These are phyloP conservation scores for Purshia tridentata DNA, from an alignment of 306 rosid genomes.

Conservation along the genomic window DNA sequence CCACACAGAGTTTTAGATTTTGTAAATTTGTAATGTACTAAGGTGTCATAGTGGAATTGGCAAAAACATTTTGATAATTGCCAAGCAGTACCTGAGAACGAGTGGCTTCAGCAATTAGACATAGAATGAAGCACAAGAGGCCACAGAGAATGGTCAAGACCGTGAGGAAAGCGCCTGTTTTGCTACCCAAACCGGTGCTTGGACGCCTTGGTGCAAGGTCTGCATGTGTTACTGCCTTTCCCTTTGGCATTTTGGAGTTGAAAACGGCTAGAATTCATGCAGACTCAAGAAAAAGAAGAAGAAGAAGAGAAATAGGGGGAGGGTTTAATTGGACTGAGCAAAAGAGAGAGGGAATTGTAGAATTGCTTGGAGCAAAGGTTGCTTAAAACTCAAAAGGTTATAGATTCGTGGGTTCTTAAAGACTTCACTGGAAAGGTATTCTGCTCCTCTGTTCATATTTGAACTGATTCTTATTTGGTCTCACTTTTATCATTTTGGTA, in stretches of 20 bases:
- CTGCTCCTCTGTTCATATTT: constrained; percentile 14
- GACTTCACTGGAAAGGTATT: constrained; percentile 30
- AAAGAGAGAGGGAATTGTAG: constrained; percentile 38
- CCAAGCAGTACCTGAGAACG: constrained; percentile 69
- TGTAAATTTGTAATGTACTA: neutral
- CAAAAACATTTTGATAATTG: neutral
- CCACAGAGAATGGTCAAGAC: constrained; percentile 69
- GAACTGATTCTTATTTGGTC: constrained; percentile 1
- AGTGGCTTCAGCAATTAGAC: constrained; percentile 83
- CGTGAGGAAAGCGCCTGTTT: constrained; percentile 57
- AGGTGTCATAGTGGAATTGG: neutral
- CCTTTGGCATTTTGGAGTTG: constrained; percentile 30
- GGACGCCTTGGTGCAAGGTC: constrained; percentile 72
- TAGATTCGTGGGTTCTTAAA: constrained; percentile 54
- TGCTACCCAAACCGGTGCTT: constrained; percentile 59
- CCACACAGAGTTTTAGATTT: neutral
- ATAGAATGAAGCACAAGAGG: constrained; percentile 70
- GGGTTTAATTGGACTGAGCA: constrained; percentile 18
- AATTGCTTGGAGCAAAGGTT: constrained; percentile 91
- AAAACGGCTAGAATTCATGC: constrained; percentile 22
- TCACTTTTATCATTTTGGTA: neutral
- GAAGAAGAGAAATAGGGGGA: neutral
- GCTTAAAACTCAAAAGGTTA: constrained; percentile 68
- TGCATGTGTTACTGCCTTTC: constrained; percentile 82
- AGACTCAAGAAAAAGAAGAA: constrained; percentile 7